Evolutionary conservation across 2,329 filamentous ascomycete species (phyloP), one percentile per base, ranked within the genome.

Genomic region (Arthrinium puccinioides): DNA sequence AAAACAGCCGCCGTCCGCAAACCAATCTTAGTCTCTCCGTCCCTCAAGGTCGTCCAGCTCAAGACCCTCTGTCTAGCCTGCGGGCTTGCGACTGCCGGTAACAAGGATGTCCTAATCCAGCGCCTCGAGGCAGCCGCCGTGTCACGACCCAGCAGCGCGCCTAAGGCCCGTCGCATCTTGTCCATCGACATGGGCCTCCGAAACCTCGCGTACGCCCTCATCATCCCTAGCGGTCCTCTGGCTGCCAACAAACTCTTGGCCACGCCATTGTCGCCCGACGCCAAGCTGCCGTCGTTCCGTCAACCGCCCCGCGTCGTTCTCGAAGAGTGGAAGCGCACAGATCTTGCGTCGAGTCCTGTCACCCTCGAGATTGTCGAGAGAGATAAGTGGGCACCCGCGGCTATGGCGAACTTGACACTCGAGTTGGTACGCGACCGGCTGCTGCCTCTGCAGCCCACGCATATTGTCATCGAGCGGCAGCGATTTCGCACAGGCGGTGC

Each of bases 181-280:
- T 89, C 84, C 54, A 82, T 94, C 44, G 87, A 94, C 56, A 83
- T 92, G 76, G 87, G 87, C 4, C 84, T 94, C 46, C 78, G 77
- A 29, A 94, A 94, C 55, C 66, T 94, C 4, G 86, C 85, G 1
- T 87, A 79, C 54, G 84, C 83, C 45, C 69, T 86, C 43, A 57
- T 85, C 20, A 46, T 51, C 4, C 51, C 44, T 9, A n/a, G 35
- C 7, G 35, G 28, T 13, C 27, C 35, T 8, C n/a, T 26, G 16
- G n/a, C n/a, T n/a, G n/a, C n/a, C n/a, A n/a, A n/a, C n/a, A n/a
- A n/a, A n/a, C 29, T 18, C 11, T 14, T 37, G 8, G 14, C 33
- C 18, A 25, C 25, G 10, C 31, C 31, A 11, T 16, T 15, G 3
- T 7, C 18, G 13, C 24, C 33, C 23, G 1, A 18, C 1, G 6